These are phyloP conservation scores for Jacaranda mimosifolia DNA, from an alignment of 257 asterid species.

Conservation along the genomic window DNA sequence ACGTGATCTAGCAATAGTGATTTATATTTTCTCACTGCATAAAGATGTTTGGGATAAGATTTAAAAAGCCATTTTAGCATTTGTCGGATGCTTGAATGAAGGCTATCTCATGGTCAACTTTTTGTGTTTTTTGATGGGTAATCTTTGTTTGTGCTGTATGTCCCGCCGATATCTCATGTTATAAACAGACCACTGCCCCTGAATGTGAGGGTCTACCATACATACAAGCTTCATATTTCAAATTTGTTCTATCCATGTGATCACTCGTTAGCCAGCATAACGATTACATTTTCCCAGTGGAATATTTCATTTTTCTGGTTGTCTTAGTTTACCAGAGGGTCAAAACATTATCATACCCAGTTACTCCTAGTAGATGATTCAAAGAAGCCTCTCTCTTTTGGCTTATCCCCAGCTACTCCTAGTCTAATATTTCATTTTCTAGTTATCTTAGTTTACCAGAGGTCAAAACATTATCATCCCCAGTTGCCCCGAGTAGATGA, in stretches of 20 bases:
- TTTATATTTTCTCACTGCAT: not conserved
- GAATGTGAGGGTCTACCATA: not conserved
- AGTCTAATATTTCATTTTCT: too few species aligned
- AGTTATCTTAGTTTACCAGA: too few species aligned
- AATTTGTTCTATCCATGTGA: not conserved
- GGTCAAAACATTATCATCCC: not conserved
- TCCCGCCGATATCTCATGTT: not conserved
- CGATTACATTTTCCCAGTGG: not conserved
- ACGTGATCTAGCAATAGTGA: not conserved
- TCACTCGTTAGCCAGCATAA: not conserved
- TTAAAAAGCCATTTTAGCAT: not conserved
- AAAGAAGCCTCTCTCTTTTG: too few species aligned
- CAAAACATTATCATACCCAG: too few species aligned
- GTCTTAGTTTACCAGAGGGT: not conserved
- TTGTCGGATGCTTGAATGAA: not conserved
- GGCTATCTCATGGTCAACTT: not conserved
- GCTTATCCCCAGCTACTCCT: too few species aligned
- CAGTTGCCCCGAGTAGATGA: not conserved
- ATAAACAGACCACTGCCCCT: not conserved
- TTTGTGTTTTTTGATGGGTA: not conserved
- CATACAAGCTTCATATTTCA: conserved; percentile 8
- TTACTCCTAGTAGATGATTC: too few species aligned
- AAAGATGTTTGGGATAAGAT: not conserved
- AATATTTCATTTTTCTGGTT: not conserved
- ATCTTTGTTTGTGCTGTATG: not conserved